A percentile compares a stretch with the other conserved stretches of the same genome.
Evolutionary conservation across 2,329 filamentous ascomycete genomes (phyloP).

Genomic region (Shiraia sp.): DNA sequence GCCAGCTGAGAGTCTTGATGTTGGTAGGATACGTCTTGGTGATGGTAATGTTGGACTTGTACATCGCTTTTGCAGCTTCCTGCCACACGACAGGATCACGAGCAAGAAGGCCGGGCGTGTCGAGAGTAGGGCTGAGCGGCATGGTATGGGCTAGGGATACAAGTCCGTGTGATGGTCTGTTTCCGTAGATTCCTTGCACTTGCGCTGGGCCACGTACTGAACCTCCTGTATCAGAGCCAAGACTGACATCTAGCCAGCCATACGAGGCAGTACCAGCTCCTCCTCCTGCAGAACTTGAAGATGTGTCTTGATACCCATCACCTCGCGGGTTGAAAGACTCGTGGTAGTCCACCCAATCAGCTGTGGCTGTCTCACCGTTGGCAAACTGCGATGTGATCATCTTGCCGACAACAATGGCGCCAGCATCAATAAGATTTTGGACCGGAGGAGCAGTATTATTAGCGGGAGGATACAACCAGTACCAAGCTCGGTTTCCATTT

Average conservation of each 20-base stretch:
- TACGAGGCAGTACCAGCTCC: slow-evolving; percentile 53
- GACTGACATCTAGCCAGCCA: slow-evolving; percentile 54
- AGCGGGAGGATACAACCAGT: slow-evolving; percentile 54
- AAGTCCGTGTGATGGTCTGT: slow-evolving; percentile 53
- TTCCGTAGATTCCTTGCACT: slow-evolving; percentile 56
- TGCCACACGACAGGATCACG: slow-evolving; percentile 51
- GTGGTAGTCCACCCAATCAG: slow-evolving; percentile 55
- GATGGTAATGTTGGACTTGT: slow-evolving; percentile 50
- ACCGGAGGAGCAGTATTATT: slow-evolving; percentile 56
- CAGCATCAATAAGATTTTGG: slow-evolving; percentile 61
- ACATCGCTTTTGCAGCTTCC: slow-evolving; percentile 51
- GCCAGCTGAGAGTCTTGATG: slow-evolving; percentile 51
- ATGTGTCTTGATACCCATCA: slow-evolving; percentile 52
- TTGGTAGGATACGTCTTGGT: slow-evolving; percentile 47
- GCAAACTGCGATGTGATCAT: slow-evolving; percentile 53
- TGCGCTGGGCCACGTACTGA: slow-evolving; percentile 54
- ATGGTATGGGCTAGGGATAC: slow-evolving; percentile 55
- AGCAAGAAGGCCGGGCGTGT: slow-evolving; percentile 53
- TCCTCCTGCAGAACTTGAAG: slow-evolving; percentile 53
- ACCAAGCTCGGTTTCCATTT: slow-evolving; percentile 63
- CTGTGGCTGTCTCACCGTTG: slow-evolving; percentile 53
- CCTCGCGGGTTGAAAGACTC: slow-evolving; percentile 50
- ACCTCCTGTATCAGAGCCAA: slow-evolving; percentile 57
- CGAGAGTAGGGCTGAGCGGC: slow-evolving; percentile 52
- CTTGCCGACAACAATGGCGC: slow-evolving; percentile 57